These are phyloP conservation scores for Suillus luteus DNA, from an alignment of 768 basidiomycete genomes.

Conservation along the genomic window DNA sequence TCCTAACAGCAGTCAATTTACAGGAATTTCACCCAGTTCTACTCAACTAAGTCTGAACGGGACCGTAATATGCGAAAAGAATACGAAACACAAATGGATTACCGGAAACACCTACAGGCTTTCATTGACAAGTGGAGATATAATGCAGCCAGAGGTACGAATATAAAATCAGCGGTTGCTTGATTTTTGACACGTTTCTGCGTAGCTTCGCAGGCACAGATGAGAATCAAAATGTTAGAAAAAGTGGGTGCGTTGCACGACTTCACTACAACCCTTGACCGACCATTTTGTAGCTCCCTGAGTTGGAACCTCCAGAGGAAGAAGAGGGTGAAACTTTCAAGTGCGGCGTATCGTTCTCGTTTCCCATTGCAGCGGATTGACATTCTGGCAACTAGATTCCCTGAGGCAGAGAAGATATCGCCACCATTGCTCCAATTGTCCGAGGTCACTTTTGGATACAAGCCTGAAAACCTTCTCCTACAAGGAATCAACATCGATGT, in stretches of 20 bases:
- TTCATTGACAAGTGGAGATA: constrained; percentile 99
- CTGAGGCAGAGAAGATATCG: constrained; percentile 96
- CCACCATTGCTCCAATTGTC: constrained; percentile 93
- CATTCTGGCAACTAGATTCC: constrained; percentile 57
- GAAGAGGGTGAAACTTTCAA: constrained; percentile 95
- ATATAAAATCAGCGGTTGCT: neutral
- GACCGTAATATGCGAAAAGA: constrained; percentile 90
- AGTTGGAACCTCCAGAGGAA: constrained; percentile 87
- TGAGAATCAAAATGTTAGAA: constrained; percentile 74
- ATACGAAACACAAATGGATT: constrained; percentile 95
- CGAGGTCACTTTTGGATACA: constrained; percentile 89
- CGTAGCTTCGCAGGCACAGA: constrained; percentile 84
- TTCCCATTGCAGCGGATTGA: constrained; percentile 7
- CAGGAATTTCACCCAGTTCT: constrained; percentile 97
- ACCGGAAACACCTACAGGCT: constrained; percentile 92
- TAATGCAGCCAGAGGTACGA: constrained; percentile 85
- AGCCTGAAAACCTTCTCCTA: constrained; percentile 71
- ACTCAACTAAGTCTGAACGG: constrained; percentile 96
- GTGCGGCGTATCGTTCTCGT: constrained; percentile 37
- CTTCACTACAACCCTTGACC: neutral
- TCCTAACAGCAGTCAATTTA: constrained; percentile 10
- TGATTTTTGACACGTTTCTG: constrained; percentile 6
- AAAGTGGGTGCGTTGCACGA: constrained; percentile 47
- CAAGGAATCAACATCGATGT: constrained; percentile 87
- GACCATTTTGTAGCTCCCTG: constrained; percentile 64